Base-by-base conservation (phyloP, 306 rosid species). In the Echinosophora koreensis region DNA sequence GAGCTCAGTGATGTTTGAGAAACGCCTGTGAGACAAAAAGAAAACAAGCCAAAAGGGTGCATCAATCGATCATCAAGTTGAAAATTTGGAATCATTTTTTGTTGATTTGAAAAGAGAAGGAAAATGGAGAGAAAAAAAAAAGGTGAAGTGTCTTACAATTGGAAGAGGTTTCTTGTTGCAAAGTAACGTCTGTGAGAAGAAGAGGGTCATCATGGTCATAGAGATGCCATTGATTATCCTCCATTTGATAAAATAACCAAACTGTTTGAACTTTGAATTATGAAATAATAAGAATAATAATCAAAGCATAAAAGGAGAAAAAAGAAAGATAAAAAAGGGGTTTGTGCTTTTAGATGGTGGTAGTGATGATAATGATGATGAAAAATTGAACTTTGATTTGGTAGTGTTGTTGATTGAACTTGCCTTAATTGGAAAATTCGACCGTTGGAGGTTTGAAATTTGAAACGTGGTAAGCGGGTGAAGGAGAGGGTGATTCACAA, bases 191-290 rank as follows among this genome's bases (percentile, higher is more conserved):
- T 0, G 87, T 84, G 39, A 90, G 86, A 61, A 88, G 96, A 85
- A 87, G 92, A 77, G 92, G 92, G 79, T 90, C 89, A 69, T 88
- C 88, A 69, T 81, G 85, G 67, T 87, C 91, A 69, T 64, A 77
- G 71, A 54, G 47, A 69, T 71, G 66, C 82, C 81, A 74, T 66
- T 86, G 81, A 77, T 88, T 77, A 57, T 86, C 78, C 71, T 81
- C 89, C 93, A 89, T 89, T 30, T 30, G 85, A 68, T 46, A 83
- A 81, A 71, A 56, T 47, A 46, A 18, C 37, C 30, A 50, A 47
- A 64, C 37, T 58, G 62, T 69, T 84, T 81, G 73, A 78, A 55
- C 80, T 80, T 66, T 79, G 82, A 80, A 60, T 79, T 78, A 81
- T 79, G 83, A 35, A 71, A 51, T 64, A 79, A 50, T 57, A 79